Base-by-base conservation (phyloP, 345 rosid species). In the Gossypioides kirkii region DNA sequence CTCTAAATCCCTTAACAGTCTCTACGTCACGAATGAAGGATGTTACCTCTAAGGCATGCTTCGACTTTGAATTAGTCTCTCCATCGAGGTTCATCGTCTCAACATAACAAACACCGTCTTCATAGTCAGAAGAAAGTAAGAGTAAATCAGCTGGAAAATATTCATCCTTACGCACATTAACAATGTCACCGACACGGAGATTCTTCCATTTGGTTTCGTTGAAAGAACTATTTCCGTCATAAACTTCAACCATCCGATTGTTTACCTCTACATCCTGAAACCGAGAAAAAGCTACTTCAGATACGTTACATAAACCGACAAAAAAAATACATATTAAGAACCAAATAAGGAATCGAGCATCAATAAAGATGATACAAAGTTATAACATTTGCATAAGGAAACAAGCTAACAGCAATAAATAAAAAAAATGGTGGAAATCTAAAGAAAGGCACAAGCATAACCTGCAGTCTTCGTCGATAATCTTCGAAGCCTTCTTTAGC, bases 1-100 rank as follows among this genome's bases (percentile, higher is more conserved):
- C 97, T 70, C 0, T 76, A 69, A 90, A 91, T 2, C 45, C 75
- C 78, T 79, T 60, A 61, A 87, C 75, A 0, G 85, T 79, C 62
- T 83, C 82, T 23, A 84, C 88, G 23, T 84, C 73, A 0, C 5
- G 4, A 13, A 90, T 53, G 13, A 69, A 26, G 8, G 82, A 72
- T 50, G 97, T 94, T 41, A 80, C 80, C 67, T 87, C 95, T 73
- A 92, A 76, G 2, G 94, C 84, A n/a, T 87, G 93, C 77, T 90
- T 94, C 75, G 87, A 68, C 77, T 94, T 94, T 79, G 88, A 55
- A 64, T 90, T 90, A 26, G 92, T 94, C 84, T 94, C 98, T 6
- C 98, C 98, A 70, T 94, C 97, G 32, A 94, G 96, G 73, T 91
- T 91, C 97, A 84, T 87, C 13, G 97, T 90, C 63, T 94, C 97